Conservation (phyloP, 306 rosid genomes). For the Dicorynia guianensis region DNA sequence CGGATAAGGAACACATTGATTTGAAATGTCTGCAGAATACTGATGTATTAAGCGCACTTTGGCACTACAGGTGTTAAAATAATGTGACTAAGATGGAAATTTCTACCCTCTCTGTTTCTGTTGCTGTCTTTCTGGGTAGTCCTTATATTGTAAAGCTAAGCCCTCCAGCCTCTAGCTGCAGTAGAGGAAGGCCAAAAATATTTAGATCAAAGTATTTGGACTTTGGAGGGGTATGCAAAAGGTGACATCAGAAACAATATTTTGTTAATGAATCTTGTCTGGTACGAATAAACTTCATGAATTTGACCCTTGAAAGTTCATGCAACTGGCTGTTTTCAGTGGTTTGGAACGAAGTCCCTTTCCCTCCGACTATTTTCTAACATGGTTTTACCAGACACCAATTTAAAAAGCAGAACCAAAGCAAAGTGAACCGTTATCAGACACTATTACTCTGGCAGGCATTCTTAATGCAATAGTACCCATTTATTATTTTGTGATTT, state of each 20-base stretch:
- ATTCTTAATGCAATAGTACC: too few relatives aligned
- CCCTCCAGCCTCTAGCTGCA: constrained; percentile 29
- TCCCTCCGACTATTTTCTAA: not conserved
- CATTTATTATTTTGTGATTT: too few relatives aligned
- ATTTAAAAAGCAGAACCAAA: constrained; percentile 19
- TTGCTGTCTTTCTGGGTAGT: constrained; percentile 32
- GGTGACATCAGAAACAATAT: constrained; percentile 27
- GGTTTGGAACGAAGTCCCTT: not conserved
- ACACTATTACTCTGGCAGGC: too few relatives aligned
- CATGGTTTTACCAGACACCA: constrained; percentile 4
- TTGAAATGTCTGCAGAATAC: constrained; percentile 40
- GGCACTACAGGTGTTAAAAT: not conserved
- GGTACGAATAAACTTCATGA: not conserved
- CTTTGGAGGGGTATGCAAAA: not conserved
- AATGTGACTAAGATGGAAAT: constrained; percentile 17
- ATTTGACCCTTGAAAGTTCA: not conserved
- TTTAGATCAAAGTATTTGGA: constrained; percentile 6
- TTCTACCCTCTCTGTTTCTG: constrained; percentile 35
- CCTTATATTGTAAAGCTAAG: not conserved
- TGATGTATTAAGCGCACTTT: constrained; percentile 30
- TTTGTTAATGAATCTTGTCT: not conserved
- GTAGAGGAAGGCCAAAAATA: constrained; percentile 11
- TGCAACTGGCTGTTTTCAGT: constrained; percentile 4
- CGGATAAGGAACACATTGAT: constrained; percentile 33
- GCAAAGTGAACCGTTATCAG: constrained; percentile 9